A percentile compares a stretch with the other conserved stretches of the same genome.
phyloP scores from a whole-genome alignment of 139 green algal genomes.

The Coccomyxa sp. region DNA sequence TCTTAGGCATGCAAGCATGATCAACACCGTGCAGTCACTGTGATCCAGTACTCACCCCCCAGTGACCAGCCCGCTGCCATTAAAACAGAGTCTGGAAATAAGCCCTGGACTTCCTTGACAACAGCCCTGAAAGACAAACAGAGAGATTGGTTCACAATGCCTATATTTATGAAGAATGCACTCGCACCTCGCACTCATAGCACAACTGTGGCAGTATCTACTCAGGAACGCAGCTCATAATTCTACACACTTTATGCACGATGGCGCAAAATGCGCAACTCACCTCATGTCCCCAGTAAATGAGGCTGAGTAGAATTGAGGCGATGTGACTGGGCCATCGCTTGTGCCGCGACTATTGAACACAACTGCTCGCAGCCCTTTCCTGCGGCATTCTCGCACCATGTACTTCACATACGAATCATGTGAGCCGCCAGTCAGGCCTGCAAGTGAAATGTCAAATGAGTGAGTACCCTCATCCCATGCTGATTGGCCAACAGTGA shows the following conservation, averaged over 20 bases:
- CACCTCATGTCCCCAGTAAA: constrained; percentile 84
- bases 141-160: neutral
- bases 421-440: constrained; percentile 84
- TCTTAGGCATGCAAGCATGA: neutral
- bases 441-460: constrained; percentile 11
- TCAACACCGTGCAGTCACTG: neutral
- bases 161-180: too few relatives aligned
- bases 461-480: neutral
- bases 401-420: constrained; percentile 85
- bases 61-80: constrained; percentile 88
- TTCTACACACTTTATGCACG: too few relatives aligned
- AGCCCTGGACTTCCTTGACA: constrained; percentile 41
- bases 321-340: constrained; percentile 77
- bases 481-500: neutral
- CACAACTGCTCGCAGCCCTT: constrained; percentile 60
- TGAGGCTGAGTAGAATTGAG: constrained; percentile 93
- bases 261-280: neutral
- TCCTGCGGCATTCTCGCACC: constrained; percentile 35
- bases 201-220: too few relatives aligned
- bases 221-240: too few relatives aligned
- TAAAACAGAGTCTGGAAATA: constrained; percentile 51
- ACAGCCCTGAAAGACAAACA: constrained; percentile 36
- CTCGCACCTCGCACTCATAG: too few relatives aligned
- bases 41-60: constrained; percentile 36
- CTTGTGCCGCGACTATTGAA: constrained; percentile 90